Evolutionary conservation across 1,139 yeast species (phyloP), one percentile per base, ranked within the genome.

Genomic region (Taiozyma sp.): DNA sequence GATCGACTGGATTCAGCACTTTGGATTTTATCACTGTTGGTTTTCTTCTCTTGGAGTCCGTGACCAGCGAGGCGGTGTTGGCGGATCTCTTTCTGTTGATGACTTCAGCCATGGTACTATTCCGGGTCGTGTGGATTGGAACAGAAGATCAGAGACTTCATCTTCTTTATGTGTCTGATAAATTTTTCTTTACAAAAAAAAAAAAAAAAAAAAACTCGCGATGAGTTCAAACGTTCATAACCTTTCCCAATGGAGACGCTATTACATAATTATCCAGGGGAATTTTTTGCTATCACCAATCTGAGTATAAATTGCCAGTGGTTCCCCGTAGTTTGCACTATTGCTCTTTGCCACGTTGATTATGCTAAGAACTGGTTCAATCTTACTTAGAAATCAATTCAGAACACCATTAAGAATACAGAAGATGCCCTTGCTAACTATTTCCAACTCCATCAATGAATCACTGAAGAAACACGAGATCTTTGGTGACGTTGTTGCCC

Each of bases 1-100:
- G 52, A 48, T 62, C 62, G 21, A 64, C 50, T 11, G 72, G 72
- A 55, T 69, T 71, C 29, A 62, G 42, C 49, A 50, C 43, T 46
- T 53, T 44, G 29, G 56, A 39, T 43, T 53, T 34, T 37, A 46
- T 29, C 50, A 50, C 50, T 53, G 55, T 29, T 43, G 53, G 54
- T 46, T 51, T 58, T 50, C 56, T 53, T 50, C 55, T 54, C 47
- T 52, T 55, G 44, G 42, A 42, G 3, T 19, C 37, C 10, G 28
- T 21, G 45, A 4, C 8, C n/a, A 19, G 26, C 4, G 21, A 19
- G 8, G 19, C 16, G 11, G 28, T 19, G 6, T 37, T 42, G 9
- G 45, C 49, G 13, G 45, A 35, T 47, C 49, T 47, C 32, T 47
- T 47, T 24, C 35, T 32, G 19, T 32, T 32, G 35, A 32, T 32